phyloP scores from a whole-genome alignment of 345 rosid species.

The Chamaenerion angustifolium region DNA sequence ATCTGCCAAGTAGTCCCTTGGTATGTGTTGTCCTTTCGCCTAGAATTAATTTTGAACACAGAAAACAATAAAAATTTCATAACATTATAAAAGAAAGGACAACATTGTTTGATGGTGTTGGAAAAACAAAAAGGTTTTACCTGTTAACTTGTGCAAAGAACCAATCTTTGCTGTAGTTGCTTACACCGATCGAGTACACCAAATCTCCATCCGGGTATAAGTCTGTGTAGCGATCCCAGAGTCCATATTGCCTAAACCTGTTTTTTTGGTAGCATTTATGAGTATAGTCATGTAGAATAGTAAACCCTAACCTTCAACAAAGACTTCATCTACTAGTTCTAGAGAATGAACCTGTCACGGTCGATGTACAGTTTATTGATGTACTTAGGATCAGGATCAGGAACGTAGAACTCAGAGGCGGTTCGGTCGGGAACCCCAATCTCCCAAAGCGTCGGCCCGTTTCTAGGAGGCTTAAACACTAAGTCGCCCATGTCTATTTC shows the following conservation, averaged over 20 bases:
- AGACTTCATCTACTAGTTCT: no score
- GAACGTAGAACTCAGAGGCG: constrained; percentile 46
- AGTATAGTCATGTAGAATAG: no score
- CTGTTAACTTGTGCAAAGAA: constrained; percentile 67
- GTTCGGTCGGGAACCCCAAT: constrained; percentile 56
- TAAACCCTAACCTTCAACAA: no score
- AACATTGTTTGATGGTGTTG: no score
- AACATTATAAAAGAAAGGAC: no score
- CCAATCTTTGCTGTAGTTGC: constrained; percentile 72
- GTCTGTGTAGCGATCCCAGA: constrained; percentile 81
- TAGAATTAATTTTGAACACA: constrained; percentile 6
- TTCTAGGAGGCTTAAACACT: constrained; percentile 43
- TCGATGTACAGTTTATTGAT: constrained; percentile 35
- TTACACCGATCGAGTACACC: constrained; percentile 46
- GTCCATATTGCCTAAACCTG: constrained; percentile 78
- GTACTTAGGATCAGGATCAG: constrained; percentile 42
- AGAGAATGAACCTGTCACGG: constrained; percentile 43
- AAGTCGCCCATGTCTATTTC: constrained; percentile 25
- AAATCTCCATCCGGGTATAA: constrained; percentile 53
- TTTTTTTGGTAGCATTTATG: no score
- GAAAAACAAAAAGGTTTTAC: constrained; percentile 14
- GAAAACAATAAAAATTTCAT: not conserved
- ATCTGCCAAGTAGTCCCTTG: constrained; percentile 68
- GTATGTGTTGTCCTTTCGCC: constrained; percentile 35
- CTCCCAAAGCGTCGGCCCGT: constrained; percentile 63